Percentiles rank a stretch among this genome's conserved stretches.
Evolutionary conservation across 78 protist species (phyloP).

Genomic region (Pigoraptor vietnamica): DNA sequence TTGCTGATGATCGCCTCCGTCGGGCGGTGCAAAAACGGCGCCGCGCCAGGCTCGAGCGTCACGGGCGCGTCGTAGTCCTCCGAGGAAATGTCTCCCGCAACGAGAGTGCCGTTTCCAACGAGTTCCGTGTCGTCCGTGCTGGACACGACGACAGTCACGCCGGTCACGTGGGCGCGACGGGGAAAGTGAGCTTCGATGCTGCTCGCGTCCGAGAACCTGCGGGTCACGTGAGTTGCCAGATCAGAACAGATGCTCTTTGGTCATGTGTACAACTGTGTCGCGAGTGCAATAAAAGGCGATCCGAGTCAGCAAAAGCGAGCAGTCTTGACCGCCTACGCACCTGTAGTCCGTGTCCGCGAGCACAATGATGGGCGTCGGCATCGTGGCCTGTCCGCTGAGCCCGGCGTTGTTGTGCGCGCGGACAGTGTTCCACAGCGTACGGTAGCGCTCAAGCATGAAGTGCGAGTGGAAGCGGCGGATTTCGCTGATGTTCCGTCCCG

Average conservation of each 20-base stretch:
- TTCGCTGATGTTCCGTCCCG: background rate
- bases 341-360: background rate
- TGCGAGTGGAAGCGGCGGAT: background rate
- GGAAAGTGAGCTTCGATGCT: background rate
- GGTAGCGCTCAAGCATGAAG: background rate
- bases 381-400: background rate
- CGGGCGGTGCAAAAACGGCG: background rate
- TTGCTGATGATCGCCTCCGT: background rate
- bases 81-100: background rate
- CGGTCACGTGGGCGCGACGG: background rate
- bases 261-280: background rate
- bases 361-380: background rate
- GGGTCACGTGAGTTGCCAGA: background rate
- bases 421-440: background rate
- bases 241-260: background rate
- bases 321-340: background rate
- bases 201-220: background rate
- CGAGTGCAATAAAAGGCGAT: background rate
- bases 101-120: background rate
- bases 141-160: background rate
- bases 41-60: background rate
- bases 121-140: background rate
- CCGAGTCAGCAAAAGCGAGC: background rate
- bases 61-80: background rate
- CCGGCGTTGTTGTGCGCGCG: background rate